A percentile compares a stretch with the other conserved stretches of the same genome.
phyloP scores from a whole-genome alignment of 495 filamentous ascomycete species.

The Sabuloglossum arenarium region DNA sequence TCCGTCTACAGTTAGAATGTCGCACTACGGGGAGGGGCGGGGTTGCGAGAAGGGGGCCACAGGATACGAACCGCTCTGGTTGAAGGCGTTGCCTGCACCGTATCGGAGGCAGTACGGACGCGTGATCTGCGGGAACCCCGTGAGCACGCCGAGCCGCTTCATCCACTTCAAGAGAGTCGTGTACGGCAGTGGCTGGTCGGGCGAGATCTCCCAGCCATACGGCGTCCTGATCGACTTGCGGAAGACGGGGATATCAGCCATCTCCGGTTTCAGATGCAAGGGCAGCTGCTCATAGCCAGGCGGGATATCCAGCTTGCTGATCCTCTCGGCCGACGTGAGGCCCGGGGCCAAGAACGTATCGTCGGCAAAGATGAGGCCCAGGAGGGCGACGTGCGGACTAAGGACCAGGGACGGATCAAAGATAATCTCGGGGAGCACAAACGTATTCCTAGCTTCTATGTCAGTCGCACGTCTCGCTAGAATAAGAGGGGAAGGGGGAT shows the following conservation, averaged over 20 bases:
- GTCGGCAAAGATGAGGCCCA: slow-evolving; percentile 20
- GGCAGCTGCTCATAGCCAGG: slow-evolving; percentile 14
- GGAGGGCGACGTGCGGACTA: slow-evolving; percentile 18
- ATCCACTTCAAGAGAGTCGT: neutral
- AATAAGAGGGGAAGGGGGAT: no score
- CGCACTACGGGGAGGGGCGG: neutral
- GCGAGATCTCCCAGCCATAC: slow-evolving; percentile 18
- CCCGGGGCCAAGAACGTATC: slow-evolving; percentile 15
- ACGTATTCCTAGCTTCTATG: slow-evolving; percentile 14
- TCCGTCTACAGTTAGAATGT: neutral
- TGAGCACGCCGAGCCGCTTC: slow-evolving; percentile 13
- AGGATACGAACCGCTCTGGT: slow-evolving; percentile 14
- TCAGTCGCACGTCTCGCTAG: no score
- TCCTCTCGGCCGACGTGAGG: slow-evolving; percentile 13
- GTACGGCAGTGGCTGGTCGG: neutral
- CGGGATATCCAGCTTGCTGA: slow-evolving; percentile 13
- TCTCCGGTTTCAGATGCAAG: slow-evolving; percentile 11
- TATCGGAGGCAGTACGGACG: slow-evolving; percentile 19
- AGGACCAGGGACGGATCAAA: slow-evolving; percentile 17
- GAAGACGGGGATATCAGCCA: slow-evolving; percentile 13
- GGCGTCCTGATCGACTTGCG: slow-evolving; percentile 13
- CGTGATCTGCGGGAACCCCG: slow-evolving; percentile 10
- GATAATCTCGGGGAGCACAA: no score
- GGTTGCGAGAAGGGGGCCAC: neutral
- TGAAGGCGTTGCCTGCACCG: slow-evolving; percentile 18